Base-by-base conservation (phyloP, 169 alveolate species). In the Plasmodium berghei region DNA sequence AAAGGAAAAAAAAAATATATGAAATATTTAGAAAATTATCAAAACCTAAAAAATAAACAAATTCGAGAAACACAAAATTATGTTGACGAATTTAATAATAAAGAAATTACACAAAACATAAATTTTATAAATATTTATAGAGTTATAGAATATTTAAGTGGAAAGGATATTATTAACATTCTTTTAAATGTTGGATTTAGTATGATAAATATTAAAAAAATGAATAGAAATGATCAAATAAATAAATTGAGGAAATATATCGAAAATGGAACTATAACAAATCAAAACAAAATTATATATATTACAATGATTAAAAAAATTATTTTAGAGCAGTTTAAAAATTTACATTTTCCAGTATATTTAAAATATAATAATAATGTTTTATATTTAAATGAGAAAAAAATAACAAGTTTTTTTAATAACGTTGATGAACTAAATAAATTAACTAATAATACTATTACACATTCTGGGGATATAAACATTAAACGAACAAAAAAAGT, bases 251-350 rank as follows among this genome's bases (percentile, higher is more conserved):
- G 56, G 24, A 42, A 28, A 20, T 26, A 28, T 24, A 83, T 67
- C 5, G 20, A 59, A 55, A 46, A 55, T 22, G 90, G 69, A 24
- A 52, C 14, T 22, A 24, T 83, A 55, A 83, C 40, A 2, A 42
- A 24, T 0, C 63, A 67, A 54, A 83, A 83, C 9, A 83, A 67
- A 22, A 34, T 67, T n/a, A 69, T 83, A 14, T 56, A 83, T 22
- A 83, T 71, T 2, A 20, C 71, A 18, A 83, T 83, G 85, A 71
- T 83, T 18, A 83, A 83, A 56, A 83, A 83, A 54, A 49, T 83
- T 12, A 83, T 83, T 9, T 28, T 8, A 16, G 90, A 83, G 18
- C 90, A 83, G 9, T 83, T 66, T 49, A 66, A 56, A 40, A 42
- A 83, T 67, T 46, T 83, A 28, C 56, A 83, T 55, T 49, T 20